Percentiles rank a stretch among this genome's conserved stretches.
phyloP scores from a whole-genome alignment of 169 alveolate species.

The Eimeria acervulina region DNA sequence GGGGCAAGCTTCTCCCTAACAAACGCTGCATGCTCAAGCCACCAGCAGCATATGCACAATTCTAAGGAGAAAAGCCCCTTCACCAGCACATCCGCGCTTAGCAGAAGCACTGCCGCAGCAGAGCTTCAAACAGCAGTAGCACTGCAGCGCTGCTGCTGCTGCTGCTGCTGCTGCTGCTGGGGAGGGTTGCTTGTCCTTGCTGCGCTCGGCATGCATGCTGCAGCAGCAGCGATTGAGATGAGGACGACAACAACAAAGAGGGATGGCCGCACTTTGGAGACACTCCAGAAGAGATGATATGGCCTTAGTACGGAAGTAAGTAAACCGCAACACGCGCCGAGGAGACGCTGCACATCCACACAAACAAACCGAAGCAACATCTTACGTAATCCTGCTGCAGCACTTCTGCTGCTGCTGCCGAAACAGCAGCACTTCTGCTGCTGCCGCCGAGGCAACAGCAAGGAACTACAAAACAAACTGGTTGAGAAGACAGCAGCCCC shows the following conservation, averaged over 20 bases:
- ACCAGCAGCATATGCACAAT: background rate
- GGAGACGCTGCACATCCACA: constrained; percentile 64
- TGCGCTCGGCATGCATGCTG: too few species aligned
- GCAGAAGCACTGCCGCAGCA: background rate
- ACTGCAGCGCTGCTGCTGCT: background rate
- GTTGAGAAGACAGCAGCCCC: background rate
- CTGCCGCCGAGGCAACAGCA: background rate
- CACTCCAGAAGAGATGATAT: constrained; percentile 43
- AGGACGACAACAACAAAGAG: background rate
- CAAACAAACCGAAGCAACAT: background rate
- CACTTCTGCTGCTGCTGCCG: background rate
- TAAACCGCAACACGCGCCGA: constrained; percentile 70
- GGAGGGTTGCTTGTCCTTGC: too few species aligned
- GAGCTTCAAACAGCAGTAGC: too few species aligned
- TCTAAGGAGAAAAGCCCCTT: background rate
- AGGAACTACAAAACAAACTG: background rate
- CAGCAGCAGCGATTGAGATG: background rate
- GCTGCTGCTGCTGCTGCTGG: background rate
- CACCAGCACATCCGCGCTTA: background rate
- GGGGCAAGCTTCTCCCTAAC: background rate
- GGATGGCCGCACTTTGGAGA: constrained; percentile 28
- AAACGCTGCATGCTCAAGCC: background rate
- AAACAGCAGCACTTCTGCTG: background rate
- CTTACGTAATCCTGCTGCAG: background rate
- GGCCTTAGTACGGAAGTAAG: constrained; percentile 72